These are phyloP conservation scores for Colletotrichum costaricense DNA, from an alignment of 2,329 filamentous ascomycete species.

Conservation along the genomic window DNA sequence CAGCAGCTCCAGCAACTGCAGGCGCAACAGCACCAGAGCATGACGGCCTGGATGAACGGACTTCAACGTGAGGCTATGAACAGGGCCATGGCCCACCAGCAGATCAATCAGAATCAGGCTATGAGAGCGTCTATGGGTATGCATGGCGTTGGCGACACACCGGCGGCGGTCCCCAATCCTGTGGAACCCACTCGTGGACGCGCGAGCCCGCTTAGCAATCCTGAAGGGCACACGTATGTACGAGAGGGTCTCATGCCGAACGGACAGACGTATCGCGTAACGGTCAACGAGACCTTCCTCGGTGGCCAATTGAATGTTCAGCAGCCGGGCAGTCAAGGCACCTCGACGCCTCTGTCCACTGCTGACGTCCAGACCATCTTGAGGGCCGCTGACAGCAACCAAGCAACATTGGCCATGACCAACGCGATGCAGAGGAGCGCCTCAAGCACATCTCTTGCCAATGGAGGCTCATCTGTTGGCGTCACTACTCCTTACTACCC, in stretches of 20 bases:
- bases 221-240: slow-evolving; percentile 32
- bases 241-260: slow-evolving; percentile 34
- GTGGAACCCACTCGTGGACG: slow-evolving; percentile 40
- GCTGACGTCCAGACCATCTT: slow-evolving; percentile 59
- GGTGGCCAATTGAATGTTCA: slow-evolving; percentile 19
- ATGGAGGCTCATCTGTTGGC: slow-evolving; percentile 52
- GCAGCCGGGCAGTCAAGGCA: slow-evolving; percentile 20
- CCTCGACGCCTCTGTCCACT: slow-evolving; percentile 46
- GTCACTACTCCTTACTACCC: slow-evolving; percentile 55
- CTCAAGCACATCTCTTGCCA: slow-evolving; percentile 56
- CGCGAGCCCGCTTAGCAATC: slow-evolving; percentile 43
- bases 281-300: slow-evolving; percentile 35
- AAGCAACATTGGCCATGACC: slow-evolving; percentile 55
- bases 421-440: slow-evolving; percentile 64
- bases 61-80: slow-evolving; percentile 59
- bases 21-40: slow-evolving; percentile 51
- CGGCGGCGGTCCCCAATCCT: slow-evolving; percentile 38
- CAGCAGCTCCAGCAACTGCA: slow-evolving; percentile 38
- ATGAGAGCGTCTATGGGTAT: slow-evolving; percentile 52
- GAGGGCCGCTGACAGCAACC: slow-evolving; percentile 56
- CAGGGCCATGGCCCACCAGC: slow-evolving; percentile 54
- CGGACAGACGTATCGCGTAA: slow-evolving; percentile 37
- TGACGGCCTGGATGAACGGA: slow-evolving; percentile 58
- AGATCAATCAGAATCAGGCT: slow-evolving; percentile 57
- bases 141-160: slow-evolving; percentile 52